A percentile compares a stretch with the other conserved stretches of the same genome.
Evolutionary conservation across 768 basidiomycete genomes (phyloP).

Genomic region (Termitomyces sp.): DNA sequence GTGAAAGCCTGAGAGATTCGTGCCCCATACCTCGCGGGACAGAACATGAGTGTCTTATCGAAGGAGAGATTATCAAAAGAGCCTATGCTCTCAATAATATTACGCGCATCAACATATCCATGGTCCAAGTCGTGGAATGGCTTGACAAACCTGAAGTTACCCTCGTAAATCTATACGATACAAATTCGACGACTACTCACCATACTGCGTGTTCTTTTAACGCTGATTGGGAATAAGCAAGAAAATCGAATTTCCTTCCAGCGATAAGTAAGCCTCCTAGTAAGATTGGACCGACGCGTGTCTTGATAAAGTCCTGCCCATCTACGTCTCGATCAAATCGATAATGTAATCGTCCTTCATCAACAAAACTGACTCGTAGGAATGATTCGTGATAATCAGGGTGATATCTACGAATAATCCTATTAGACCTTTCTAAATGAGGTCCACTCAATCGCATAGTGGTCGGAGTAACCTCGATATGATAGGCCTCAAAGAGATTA

Average conservation of each 20-base stretch:
- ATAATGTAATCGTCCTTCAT: conserved; percentile 49
- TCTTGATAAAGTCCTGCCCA: conserved; percentile 40
- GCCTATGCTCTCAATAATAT: conserved; percentile 52
- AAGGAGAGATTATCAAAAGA: conserved; percentile 41
- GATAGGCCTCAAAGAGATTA: conserved; percentile 36
- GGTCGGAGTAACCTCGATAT: conserved; percentile 50
- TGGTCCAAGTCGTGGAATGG: conserved; percentile 35
- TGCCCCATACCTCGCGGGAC: conserved; percentile 68
- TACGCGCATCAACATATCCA: conserved; percentile 30
- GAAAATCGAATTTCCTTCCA: conserved; percentile 49
- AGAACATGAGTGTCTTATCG: conserved; percentile 43
- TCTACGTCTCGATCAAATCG: conserved; percentile 55
- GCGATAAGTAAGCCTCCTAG: conserved; percentile 48
- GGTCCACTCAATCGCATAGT: conserved; percentile 48
- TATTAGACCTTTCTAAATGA: conserved; percentile 53
- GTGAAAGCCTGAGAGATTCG: conserved; percentile 73
- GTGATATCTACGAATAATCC: conserved; percentile 50
- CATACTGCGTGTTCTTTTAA: conserved; percentile 63
- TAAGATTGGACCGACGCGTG: conserved; percentile 40
- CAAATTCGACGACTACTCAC: conserved; percentile 20
- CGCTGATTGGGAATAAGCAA: conserved; percentile 72
- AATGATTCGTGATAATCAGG: conserved; percentile 44
- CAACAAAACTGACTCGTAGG: conserved; percentile 56
- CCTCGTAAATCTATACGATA: not conserved
- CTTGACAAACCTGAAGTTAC: conserved; percentile 52